These are phyloP conservation scores for Gillenia trifoliata DNA, from an alignment of 306 rosid species.

Conservation along the genomic window DNA sequence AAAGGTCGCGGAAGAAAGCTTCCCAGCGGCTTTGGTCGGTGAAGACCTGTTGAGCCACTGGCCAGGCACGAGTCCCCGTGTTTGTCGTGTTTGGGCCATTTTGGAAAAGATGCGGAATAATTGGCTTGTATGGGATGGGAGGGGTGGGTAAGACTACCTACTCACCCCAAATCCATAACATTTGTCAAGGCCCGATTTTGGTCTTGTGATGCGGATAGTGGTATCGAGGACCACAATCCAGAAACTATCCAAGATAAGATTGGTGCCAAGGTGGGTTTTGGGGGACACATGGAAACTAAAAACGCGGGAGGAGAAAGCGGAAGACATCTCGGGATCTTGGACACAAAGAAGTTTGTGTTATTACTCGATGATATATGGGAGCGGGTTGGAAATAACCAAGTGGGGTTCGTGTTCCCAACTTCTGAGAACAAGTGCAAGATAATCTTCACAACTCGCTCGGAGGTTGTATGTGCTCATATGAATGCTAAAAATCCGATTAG, in stretches of 20 bases:
- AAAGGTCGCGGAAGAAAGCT: background rate
- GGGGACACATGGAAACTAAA: background rate
- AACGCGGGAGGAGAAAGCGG: background rate
- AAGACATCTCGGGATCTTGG: background rate
- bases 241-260: background rate
- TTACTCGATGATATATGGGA: background rate
- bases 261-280: background rate
- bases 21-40: background rate
- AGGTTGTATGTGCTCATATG: background rate
- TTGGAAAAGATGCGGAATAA: constrained; percentile 7
- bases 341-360: background rate
- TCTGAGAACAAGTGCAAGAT: background rate
- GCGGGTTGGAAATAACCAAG: background rate
- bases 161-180: background rate
- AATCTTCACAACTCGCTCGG: background rate
- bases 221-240: constrained; percentile 15
- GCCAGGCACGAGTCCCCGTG: no score
- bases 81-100: no score
- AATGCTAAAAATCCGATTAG: no score
- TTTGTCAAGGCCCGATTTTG: no score
- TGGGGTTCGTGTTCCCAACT: background rate
- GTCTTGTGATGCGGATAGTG: constrained; percentile 13
- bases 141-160: constrained; percentile 12
- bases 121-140: constrained; percentile 36
- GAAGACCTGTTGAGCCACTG: no score